Base-by-base conservation (phyloP, 192 early-diverging fungal species). In the Dissophora globulifera region DNA sequence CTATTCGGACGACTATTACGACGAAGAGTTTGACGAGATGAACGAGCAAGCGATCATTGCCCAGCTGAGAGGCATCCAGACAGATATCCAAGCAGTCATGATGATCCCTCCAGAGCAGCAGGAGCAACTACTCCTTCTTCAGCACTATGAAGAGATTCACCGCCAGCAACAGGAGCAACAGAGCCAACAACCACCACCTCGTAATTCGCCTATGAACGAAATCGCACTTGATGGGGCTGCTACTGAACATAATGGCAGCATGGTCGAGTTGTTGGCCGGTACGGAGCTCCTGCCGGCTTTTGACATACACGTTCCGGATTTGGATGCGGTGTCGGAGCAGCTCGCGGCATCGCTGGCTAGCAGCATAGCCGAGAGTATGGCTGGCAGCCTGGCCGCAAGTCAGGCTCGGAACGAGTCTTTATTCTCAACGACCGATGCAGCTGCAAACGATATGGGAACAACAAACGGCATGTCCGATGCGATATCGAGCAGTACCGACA, bases 61-160 rank as follows among this genome's bases (percentile, higher is more conserved):
- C n/a, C 78, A 46, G 15, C 52, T 76, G 22, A 51, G 54, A 25
- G 72, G 72, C 20, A 27, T 51, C 4, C 63, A 76, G 30, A 10
- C 58, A 19, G 72, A 76, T 13, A 56, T 76, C 15, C 69, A 74
- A 23, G 64, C 72, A 3, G 58, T 76, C 33, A 54, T 76, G 58
- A 76, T 67, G 72, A 76, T 76, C 23, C 72, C 72, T 15, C 51
- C 72, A 22, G 72, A 76, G 46, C 72, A 76, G 40, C 72, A 76
- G 46, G 72, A 76, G 46, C 72, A 76, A 12, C 29, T 76, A 17
- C 33, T 76, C 6, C 31, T 76, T 12, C 63, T 76, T 35, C 72
- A 76, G 25, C 72, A 76, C 30, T 76, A 67, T 35, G 72, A 50
- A 17, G 72, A 76, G 29, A 57, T 33, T 22, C 72, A 76, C 17